Base-by-base conservation (phyloP, 1,139 yeast genomes). In the Wickerhamomyces sp. region DNA sequence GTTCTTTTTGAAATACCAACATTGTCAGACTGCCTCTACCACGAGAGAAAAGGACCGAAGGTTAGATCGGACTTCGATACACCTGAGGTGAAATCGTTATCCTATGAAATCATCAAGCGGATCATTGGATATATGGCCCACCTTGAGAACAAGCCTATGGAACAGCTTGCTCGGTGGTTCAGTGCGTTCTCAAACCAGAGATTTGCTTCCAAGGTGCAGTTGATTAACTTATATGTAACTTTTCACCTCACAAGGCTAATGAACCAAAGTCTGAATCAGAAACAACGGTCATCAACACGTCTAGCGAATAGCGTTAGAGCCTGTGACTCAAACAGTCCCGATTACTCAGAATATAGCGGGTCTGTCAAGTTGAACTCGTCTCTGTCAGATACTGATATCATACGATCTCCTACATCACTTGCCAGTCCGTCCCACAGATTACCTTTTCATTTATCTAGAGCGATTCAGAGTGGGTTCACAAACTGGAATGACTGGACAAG, bases 21-120 rank as follows among this genome's bases (percentile, higher is more conserved):
- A 14, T 62, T 84, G 8, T 65, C 75, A 5, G 66, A 69, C 33
- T 72, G 81, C 9, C 63, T 82, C 34, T 62, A 59, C 65, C 57
- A 61, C 55, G 58, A 60, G 55, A 37, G 53, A 48, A 48, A 40
- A 23, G 26, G 14, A 3, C 10, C 23, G 27, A n/a, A 33, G 9
- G 15, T 10, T 5, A 18, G 23, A 34, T 42, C 48, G 6, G 32
- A 36, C 7, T 63, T 71, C 35, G 75, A 75, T 32, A 63, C 72
- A 0, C 73, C 76, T 0, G 85, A 81, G 53, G 71, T 84, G 11
- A 75, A 75, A 49, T 64, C 76, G 0, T 56, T 82, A 14, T 72
- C 82, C 27, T 82, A 80, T 57, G 91, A 86, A 43, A 71, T 89
- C 4, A 60, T 82, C 27, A 85, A 84, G 57, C 69, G 91, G 42